phyloP scores from a whole-genome alignment of 805 yeast genomes.

The Zygosaccharomyces rouxii region DNA sequence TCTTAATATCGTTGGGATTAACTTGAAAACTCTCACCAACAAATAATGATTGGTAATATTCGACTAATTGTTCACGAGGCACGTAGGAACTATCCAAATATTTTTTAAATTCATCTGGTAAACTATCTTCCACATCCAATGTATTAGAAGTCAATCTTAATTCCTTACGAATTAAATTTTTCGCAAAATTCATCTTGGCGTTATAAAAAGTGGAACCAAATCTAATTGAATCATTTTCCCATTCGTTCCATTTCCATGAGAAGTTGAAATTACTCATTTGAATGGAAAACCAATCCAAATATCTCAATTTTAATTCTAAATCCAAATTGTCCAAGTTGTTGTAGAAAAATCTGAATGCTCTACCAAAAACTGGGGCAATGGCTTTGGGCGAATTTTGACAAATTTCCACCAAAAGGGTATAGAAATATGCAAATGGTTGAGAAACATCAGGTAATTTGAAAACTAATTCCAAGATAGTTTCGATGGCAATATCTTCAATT shows the following conservation, averaged over 20 bases:
- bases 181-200: conserved; percentile 70
- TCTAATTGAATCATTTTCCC: conserved; percentile 60
- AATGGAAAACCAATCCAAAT: conserved; percentile 85
- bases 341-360: conserved; percentile 82
- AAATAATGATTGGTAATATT: conserved; percentile 37
- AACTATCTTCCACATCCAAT: conserved; percentile 63
- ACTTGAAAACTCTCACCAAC: conserved; percentile 19
- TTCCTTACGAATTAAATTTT: conserved; percentile 78
- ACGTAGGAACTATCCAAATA: conserved; percentile 45
- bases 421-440: conserved; percentile 72
- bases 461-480: conserved; percentile 71
- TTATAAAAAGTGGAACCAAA: conserved; percentile 49
- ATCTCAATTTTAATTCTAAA: conserved; percentile 67
- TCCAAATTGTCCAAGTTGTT: conserved; percentile 62
- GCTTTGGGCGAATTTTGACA: conserved; percentile 77
- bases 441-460: conserved; percentile 67
- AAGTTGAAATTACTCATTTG: conserved; percentile 92
- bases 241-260: conserved; percentile 97
- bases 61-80: conserved; percentile 32
- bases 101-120: conserved; percentile 54
- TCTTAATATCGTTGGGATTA: conserved; percentile 30
- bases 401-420: conserved; percentile 78
- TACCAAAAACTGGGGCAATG: conserved; percentile 91
- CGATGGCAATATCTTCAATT: conserved; percentile 84
- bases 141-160: conserved; percentile 69